Evolutionary conservation across 2,329 filamentous ascomycete species (phyloP), one percentile per base, ranked within the genome.

Genomic region (Lecanicillium sp.): DNA sequence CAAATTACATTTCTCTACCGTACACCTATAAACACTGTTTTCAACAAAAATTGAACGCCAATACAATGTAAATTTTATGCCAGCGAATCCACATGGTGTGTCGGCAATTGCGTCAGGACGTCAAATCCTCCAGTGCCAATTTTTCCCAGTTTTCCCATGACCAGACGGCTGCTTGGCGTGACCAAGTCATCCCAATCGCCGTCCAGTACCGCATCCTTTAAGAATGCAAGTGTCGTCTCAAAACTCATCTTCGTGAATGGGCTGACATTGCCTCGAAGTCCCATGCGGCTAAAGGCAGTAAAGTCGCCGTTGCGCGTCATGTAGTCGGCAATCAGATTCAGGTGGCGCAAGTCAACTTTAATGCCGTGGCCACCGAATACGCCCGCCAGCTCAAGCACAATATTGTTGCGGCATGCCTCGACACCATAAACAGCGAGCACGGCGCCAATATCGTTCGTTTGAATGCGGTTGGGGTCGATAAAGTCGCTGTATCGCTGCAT

Each of bases 161-260:
- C 89, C 53, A 98, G 85, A 43, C 90, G 77, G 46, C 86, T 82
- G 60, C 84, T 92, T 0, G 94, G 92, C 44, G 84, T 88, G 43
- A 74, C 79, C 44, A 98, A 68, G 53, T 92, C 84, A 60, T 98
- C 92, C 72, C 79, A 87, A 60, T 97, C 92, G 36, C 86, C 81
- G 54, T 94, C 87, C 42, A 94, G 68, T 18, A 96, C 83, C 2
- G 92, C 89, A 56, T 97, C 92, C 60, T 85, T 89, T 54, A 98
- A 71, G 69, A 96, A 96, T 1, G 84, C 82, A 29, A 97, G 76
- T 3, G 92, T 98, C 4, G 92, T 98, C 74, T 98, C 92, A 66
- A 97, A 98, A 60, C 87, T 94, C 90, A 97, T 97, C 74, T 97
- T 97, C 64, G 92, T 90, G 51, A 98, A 90, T 0, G 92, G 88